Percentiles rank a stretch among this genome's conserved stretches.
Conservation (phyloP, 805 yeast genomes). For the Spathaspora arborariae region DNA sequence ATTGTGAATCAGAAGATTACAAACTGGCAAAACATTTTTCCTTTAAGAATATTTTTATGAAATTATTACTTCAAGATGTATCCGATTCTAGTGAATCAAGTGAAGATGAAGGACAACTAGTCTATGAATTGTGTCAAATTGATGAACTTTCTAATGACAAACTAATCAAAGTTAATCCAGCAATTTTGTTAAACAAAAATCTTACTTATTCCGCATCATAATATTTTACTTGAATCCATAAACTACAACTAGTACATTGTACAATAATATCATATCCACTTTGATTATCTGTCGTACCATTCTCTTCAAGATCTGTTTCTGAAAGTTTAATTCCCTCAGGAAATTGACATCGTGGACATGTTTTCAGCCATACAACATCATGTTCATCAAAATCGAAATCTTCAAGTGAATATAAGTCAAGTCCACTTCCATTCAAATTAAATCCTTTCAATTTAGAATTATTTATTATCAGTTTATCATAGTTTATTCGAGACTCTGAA, state of each 20-base stretch:
- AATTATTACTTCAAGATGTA: not conserved
- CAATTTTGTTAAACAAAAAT: not conserved
- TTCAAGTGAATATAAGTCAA: constrained; percentile 63
- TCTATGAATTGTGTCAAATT: not conserved
- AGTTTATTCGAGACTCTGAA: constrained; percentile 35
- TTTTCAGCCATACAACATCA: constrained; percentile 41
- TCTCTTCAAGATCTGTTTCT: constrained; percentile 58
- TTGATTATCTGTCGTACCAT: constrained; percentile 49
- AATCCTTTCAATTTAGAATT: constrained; percentile 34
- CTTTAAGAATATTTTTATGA: not conserved
- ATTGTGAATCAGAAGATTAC: not conserved
- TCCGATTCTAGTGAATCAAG: not conserved
- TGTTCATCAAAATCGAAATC: constrained; percentile 48
- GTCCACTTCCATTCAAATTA: constrained; percentile 56
- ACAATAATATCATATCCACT: constrained; percentile 62
- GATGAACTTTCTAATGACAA: not conserved
- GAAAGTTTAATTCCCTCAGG: constrained; percentile 51
- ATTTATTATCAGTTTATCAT: constrained; percentile 46
- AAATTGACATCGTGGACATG: constrained; percentile 67
- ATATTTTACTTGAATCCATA: constrained; percentile 78
- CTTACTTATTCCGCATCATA: constrained; percentile 35
- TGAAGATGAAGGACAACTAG: not conserved
- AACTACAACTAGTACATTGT: constrained; percentile 78
- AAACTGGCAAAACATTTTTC: not conserved
- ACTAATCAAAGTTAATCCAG: not conserved